These are phyloP conservation scores for Botrytis galanthina DNA, from an alignment of 2,329 filamentous ascomycete genomes.

Conservation along the genomic window DNA sequence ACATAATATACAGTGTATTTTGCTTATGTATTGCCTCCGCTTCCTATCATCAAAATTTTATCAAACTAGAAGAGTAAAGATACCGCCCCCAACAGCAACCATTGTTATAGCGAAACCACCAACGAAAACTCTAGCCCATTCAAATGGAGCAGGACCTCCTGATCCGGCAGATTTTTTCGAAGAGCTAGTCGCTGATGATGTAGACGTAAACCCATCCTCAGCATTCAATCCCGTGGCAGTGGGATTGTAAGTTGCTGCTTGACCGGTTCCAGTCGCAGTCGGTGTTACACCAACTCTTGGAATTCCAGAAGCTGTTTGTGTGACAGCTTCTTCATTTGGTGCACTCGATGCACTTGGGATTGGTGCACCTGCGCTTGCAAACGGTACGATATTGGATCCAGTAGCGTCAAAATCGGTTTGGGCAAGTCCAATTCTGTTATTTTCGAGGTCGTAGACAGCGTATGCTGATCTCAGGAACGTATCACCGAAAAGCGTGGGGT, in stretches of 20 bases:
- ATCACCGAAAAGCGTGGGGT: slow-evolving; percentile 46
- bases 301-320: slow-evolving; percentile 34
- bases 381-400: slow-evolving; percentile 36
- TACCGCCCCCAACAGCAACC: slow-evolving; percentile 33
- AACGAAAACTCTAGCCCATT: slow-evolving; percentile 32
- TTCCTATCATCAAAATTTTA: background rate
- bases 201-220: slow-evolving; percentile 32
- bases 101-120: slow-evolving; percentile 25
- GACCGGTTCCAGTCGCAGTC: slow-evolving; percentile 23
- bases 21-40: slow-evolving; percentile 2
- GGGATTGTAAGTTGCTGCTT: slow-evolving; percentile 33
- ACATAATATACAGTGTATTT: slow-evolving; percentile 11
- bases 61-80: slow-evolving; percentile 27
- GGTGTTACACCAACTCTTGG: slow-evolving; percentile 28
- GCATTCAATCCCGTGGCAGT: slow-evolving; percentile 34
- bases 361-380: slow-evolving; percentile 33
- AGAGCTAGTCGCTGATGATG: slow-evolving; percentile 19
- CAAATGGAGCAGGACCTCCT: slow-evolving; percentile 31
- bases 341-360: slow-evolving; percentile 34
- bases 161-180: slow-evolving; percentile 32
- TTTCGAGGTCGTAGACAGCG: slow-evolving; percentile 53
- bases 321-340: slow-evolving; percentile 29
- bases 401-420: slow-evolving; percentile 47
- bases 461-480: slow-evolving; percentile 55
- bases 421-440: slow-evolving; percentile 50